Evolutionary conservation across 768 basidiomycete species (phyloP).

Genomic region (Pseudohyphozyma bogoriensis): DNA sequence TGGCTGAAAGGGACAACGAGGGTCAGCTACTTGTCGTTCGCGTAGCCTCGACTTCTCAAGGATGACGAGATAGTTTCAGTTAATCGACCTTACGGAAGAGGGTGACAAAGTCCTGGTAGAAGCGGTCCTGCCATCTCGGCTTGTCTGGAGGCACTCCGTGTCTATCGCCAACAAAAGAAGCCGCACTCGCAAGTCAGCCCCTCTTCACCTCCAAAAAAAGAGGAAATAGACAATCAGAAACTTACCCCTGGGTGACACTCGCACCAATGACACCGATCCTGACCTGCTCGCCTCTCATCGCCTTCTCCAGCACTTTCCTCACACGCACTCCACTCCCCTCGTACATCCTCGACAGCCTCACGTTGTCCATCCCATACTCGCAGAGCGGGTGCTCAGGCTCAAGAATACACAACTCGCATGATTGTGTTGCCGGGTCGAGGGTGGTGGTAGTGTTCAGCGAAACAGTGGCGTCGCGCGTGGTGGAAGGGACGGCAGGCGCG

Average conservation of each 20-base stretch:
- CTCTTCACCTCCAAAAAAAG: too few species aligned
- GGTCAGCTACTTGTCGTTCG: slow-evolving; percentile 8
- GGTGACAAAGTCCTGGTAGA: slow-evolving; percentile 10
- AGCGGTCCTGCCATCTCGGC: slow-evolving; percentile 14
- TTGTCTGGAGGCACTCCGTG: slow-evolving; percentile 4
- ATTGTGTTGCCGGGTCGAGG: slow-evolving; percentile 1
- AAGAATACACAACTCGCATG: slow-evolving; percentile 20
- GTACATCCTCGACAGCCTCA: slow-evolving; percentile 27
- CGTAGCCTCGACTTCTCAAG: not conserved
- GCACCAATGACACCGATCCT: slow-evolving; percentile 28
- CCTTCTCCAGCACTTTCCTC: slow-evolving; percentile 26
- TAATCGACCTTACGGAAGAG: slow-evolving; percentile 10
- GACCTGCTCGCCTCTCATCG: slow-evolving; percentile 26
- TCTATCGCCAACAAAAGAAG: not conserved
- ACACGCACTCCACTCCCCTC: slow-evolving; percentile 28
- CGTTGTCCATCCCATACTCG: slow-evolving; percentile 27
- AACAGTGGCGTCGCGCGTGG: not conserved
- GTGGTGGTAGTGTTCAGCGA: not conserved
- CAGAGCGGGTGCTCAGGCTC: slow-evolving; percentile 23
- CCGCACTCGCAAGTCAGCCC: too few species aligned
- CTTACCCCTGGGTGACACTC: slow-evolving; percentile 13
- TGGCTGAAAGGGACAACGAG: not conserved
- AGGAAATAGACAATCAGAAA: not conserved
- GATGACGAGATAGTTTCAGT: slow-evolving; percentile 3
- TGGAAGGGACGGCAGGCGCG: not conserved